Base-by-base conservation (phyloP, 495 filamentous ascomycete species). In the Poronia punctata region DNA sequence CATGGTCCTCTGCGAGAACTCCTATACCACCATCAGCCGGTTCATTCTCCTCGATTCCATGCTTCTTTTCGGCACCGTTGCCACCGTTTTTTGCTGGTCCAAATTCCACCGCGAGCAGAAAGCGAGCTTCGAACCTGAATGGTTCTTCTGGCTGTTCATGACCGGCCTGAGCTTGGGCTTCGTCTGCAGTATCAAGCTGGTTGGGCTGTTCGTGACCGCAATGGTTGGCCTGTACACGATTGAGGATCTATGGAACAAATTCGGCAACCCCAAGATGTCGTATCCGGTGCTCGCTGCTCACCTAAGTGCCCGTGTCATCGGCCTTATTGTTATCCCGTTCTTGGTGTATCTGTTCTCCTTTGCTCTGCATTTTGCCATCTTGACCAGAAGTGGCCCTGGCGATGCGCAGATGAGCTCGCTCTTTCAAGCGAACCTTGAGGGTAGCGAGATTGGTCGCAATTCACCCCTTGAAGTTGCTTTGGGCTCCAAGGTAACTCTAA, bases 341-440 rank as follows among this genome's bases (percentile, higher is more conserved):
- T 55, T 86, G 27, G 84, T 98, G 38, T 98, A 98, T 60, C 82
- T 95, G 70, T 80, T 94, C 56, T 93, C 88, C 20, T 98, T 98
- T 62, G 94, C 80, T 46, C 67, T 90, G 37, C 92, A 98, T 59
- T 98, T 98, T 58, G 71, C 84, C 30, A 83, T 98, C 32, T 71
- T 98, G 35, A 84, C 90, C 60, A 95, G 93, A 66, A 92, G 82
- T 60, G 92, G 92, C 5, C 92, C 92, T 1, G 92, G 92, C 31
- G 92, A 98, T 68, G 92, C 92, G 5, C 92, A 98, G 59, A 98
- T 98, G 92, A 95, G 89, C 64, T 98, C 92, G 14, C 78, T 98
- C 27, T 98, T 98, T 74, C 92, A 98, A 54, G 92, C 92, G 16
- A 98, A 98, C 50, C 75, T 98, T 25, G 79, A 71, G 46, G 93